These are phyloP conservation scores for Tulasnella sp. DNA, from an alignment of 768 basidiomycete species.

Conservation along the genomic window DNA sequence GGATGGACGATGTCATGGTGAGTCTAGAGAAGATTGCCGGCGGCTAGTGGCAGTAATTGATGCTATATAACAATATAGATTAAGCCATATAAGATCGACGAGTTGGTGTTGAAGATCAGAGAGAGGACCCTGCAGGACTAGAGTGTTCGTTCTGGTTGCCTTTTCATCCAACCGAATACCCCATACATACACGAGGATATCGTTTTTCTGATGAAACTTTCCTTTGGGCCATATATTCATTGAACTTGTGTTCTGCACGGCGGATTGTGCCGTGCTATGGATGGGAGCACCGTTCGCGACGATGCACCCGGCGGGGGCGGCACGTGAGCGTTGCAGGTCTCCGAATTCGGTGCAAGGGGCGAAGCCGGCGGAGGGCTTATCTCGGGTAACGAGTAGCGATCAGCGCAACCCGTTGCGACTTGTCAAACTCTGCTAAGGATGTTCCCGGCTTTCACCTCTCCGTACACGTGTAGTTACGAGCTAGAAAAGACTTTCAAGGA, in stretches of 20 bases:
- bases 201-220: neutral
- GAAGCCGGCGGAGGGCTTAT: no score
- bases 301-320: no score
- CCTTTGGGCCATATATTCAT: neutral
- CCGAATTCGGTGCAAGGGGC: no score
- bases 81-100: slow-evolving; percentile 34
- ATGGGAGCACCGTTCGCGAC: no score
- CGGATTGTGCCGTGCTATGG: no score
- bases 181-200: neutral
- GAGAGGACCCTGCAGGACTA: slow-evolving; percentile 8
- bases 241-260: neutral
- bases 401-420: no score
- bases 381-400: no score
- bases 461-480: no score
- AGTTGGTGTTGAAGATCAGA: slow-evolving; percentile 31
- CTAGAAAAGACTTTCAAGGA: no score
- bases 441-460: no score
- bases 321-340: no score
- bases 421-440: no score
- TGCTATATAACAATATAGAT: slow-evolving; percentile 22
- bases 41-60: neutral
- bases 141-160: neutral
- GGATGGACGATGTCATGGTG: slow-evolving; percentile 35
- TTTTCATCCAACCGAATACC: neutral
- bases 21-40: neutral